These are phyloP conservation scores for Talaromyces marneffei DNA, from an alignment of 2,329 filamentous ascomycete species.

Conservation along the genomic window DNA sequence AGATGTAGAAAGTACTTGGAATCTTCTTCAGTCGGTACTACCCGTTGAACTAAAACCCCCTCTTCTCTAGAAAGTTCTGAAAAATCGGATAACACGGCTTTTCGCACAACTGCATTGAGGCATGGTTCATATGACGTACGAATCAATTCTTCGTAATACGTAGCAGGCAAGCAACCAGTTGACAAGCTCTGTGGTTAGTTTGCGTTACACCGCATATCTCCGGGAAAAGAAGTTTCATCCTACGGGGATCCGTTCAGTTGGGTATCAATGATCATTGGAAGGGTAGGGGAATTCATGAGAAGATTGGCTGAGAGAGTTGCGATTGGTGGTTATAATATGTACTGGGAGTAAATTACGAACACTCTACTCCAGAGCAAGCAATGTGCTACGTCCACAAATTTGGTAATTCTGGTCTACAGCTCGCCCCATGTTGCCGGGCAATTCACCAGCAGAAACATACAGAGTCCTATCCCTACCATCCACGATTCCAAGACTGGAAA, in stretches of 20 bases:
- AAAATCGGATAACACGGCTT: background rate
- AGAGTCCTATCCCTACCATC: no score
- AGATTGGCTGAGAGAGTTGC: background rate
- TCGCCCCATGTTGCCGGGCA: background rate
- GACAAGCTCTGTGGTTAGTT: background rate
- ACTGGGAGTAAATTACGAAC: no score
- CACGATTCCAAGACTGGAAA: background rate
- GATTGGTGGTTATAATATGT: background rate
- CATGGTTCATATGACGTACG: background rate
- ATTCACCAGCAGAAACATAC: no score
- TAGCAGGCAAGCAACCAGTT: background rate
- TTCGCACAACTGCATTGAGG: background rate
- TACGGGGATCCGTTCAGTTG: background rate
- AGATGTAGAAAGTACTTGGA: background rate
- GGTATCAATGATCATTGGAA: background rate
- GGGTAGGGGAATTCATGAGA: background rate
- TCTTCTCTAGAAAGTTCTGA: background rate
- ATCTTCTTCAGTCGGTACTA: background rate
- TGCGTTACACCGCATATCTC: background rate
- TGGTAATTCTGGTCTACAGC: background rate
- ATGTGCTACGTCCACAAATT: background rate
- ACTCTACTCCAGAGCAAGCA: no score
- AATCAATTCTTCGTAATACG: background rate
- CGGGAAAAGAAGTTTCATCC: background rate
- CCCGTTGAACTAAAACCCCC: background rate